These are phyloP conservation scores for Cryptococcus sp. DNA, from an alignment of 1,284 basidiomycete genomes.

Conservation along the genomic window DNA sequence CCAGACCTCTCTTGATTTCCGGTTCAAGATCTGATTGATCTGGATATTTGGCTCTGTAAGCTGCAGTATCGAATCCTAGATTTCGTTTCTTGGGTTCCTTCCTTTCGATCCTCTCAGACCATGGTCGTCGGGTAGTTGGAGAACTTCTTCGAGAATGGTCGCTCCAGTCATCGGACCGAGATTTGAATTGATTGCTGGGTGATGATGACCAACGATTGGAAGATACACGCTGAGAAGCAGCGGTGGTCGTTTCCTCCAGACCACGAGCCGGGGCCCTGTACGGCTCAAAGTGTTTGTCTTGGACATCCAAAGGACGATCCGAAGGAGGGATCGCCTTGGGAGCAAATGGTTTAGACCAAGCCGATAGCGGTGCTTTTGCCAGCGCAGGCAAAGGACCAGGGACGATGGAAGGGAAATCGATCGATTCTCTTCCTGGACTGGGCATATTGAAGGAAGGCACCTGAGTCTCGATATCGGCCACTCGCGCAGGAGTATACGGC, in stretches of 20 bases:
- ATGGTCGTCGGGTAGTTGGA: background rate
- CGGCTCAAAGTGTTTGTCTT: background rate
- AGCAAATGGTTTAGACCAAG: background rate
- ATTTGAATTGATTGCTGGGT: background rate
- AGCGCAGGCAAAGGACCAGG: background rate
- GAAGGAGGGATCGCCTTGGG: background rate
- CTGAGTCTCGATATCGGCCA: conserved; percentile 5
- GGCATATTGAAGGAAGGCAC: conserved; percentile 5
- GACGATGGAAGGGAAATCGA: background rate
- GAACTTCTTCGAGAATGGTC: background rate
- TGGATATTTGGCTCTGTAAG: background rate
- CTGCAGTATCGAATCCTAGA: background rate
- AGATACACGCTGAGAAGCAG: background rate
- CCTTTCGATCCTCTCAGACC: background rate
- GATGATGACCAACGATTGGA: background rate
- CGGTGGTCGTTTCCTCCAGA: background rate
- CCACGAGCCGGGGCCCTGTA: background rate
- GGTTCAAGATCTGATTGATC: background rate
- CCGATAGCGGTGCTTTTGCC: background rate
- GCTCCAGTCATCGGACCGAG: background rate
- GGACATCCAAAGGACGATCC: background rate
- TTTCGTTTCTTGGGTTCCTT: no score
- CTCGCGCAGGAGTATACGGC: background rate
- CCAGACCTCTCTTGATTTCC: background rate
- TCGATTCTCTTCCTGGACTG: background rate